Evolutionary conservation across 2,329 filamentous ascomycete genomes (phyloP), one percentile per base, ranked within the genome.

Genomic region (Aspergillus novofumigatus): DNA sequence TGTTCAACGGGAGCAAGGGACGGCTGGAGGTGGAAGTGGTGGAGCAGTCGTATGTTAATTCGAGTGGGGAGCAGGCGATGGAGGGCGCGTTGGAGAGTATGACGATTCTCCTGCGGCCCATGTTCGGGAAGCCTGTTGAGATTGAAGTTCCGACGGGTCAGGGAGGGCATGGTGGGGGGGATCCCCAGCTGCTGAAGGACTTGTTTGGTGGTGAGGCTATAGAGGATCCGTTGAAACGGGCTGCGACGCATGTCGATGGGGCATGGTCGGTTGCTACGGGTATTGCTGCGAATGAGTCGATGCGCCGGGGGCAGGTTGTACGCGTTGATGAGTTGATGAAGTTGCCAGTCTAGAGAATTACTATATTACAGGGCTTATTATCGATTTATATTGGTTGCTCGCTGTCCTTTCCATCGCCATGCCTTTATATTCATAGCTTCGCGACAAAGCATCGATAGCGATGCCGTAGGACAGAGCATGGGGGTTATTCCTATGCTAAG

Each of bases 21-120:
- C 73, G 84, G 0, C 67, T 87, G 2, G 84, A 87, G 70, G 75
- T 85, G 55, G 83, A 86, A 63, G 82, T 87, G 0, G 81, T 86
- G 0, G 85, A 87, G 49, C 59, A 62, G 50, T 59, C 54, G 69
- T 86, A 86, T 61, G 81, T 84, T 42, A 86, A 85, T 66, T 81
- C 82, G 1, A 83, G 83, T 0, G 83, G 83, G 0, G 82, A 84
- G 29, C 83, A 85, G 66, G 76, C 78, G 0, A 53, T 67, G 32
- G 67, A 69, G 55, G 67, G 66, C 0, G 67, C 67, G 1, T 54
- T 68, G 42, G 67, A 68, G 14, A 62, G 60, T 23, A 62, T 59
- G 3, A 64, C 61, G 10, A 63, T 69, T 11, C 51, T 80, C 5
- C 64, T 87, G 26, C 71, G 82, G 53, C 81, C 78, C 10, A 61